A percentile compares a stretch with the other conserved stretches of the same genome.
These are phyloP conservation scores for Rhynchospora tenuis DNA, from an alignment of 176 grass and related monocot genomes.

Conservation along the genomic window DNA sequence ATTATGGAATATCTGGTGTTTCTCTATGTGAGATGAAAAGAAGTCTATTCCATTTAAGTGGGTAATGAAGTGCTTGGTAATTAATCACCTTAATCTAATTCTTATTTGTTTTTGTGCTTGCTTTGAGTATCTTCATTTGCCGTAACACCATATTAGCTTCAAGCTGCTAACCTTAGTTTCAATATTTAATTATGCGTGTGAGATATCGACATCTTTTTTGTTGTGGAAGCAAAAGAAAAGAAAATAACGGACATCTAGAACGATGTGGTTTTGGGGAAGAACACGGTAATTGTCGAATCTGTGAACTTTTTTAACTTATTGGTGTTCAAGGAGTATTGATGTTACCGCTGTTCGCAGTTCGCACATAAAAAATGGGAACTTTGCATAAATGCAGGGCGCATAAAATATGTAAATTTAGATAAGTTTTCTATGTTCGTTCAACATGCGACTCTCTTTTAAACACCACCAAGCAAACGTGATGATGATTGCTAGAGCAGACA, in stretches of 20 bases:
- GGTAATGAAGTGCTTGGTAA: neutral
- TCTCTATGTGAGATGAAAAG: slow-evolving; percentile 19
- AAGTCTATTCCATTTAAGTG: neutral
- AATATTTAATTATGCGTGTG: neutral
- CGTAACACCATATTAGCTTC: neutral
- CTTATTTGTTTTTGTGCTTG: neutral
- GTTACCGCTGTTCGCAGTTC: neutral
- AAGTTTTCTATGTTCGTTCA: neutral
- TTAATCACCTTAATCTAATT: neutral
- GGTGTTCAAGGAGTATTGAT: neutral
- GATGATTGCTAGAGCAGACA: no score
- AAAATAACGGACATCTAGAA: neutral
- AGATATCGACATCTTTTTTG: neutral
- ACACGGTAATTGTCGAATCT: neutral
- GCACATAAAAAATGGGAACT: no score
- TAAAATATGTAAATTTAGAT: no score
- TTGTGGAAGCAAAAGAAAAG: neutral
- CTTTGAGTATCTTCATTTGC: neutral
- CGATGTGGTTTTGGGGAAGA: neutral
- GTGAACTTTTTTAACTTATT: neutral
- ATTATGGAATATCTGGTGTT: neutral
- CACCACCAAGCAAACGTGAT: neutral
- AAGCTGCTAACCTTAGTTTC: neutral
- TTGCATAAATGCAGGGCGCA: no score
- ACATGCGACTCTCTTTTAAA: neutral